Evolutionary conservation across 257 asterid species (phyloP).

Genomic region (Fraxinus pennsylvanica): DNA sequence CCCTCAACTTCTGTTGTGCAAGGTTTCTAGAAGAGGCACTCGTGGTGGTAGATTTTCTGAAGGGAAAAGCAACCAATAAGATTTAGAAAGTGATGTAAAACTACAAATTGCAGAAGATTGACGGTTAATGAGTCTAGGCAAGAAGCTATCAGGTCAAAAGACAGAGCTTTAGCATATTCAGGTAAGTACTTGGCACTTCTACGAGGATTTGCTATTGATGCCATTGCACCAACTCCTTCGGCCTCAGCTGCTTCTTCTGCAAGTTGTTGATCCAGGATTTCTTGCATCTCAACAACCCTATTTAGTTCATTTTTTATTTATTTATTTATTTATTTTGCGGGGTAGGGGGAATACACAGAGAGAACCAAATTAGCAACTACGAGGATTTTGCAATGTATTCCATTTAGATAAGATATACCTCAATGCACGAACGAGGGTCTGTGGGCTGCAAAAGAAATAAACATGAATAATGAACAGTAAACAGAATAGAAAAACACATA

Average conservation of each 20-base stretch:
- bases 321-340: not conserved
- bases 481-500: conserved; percentile 11
- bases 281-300: conserved; percentile 99
- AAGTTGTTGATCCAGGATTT: conserved; percentile 86
- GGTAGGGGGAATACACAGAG: conserved; percentile 19
- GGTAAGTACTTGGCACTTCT: conserved; percentile 70
- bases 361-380: conserved; percentile 27
- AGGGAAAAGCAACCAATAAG: conserved; percentile 22
- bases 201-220: conserved; percentile 77
- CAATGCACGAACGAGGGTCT: conserved; percentile 91
- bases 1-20: conserved; percentile 70
- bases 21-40: conserved; percentile 65
- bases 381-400: conserved; percentile 20
- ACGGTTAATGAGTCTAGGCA: not conserved
- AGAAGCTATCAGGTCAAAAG: conserved; percentile 25
- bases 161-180: conserved; percentile 27
- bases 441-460: conserved; percentile 75
- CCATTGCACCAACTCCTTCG: conserved; percentile 92
- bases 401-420: conserved; percentile 59
- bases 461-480: conserved; percentile 27
- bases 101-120: not conserved
- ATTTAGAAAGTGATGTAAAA: conserved; percentile 16
- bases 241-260: conserved; percentile 99
- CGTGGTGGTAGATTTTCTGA: conserved; percentile 52
- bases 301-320: conserved; percentile 2